Evolutionary conservation across 2,329 filamentous ascomycete genomes (phyloP), one percentile per base, ranked within the genome.

Genomic region (Penicillium sp.): DNA sequence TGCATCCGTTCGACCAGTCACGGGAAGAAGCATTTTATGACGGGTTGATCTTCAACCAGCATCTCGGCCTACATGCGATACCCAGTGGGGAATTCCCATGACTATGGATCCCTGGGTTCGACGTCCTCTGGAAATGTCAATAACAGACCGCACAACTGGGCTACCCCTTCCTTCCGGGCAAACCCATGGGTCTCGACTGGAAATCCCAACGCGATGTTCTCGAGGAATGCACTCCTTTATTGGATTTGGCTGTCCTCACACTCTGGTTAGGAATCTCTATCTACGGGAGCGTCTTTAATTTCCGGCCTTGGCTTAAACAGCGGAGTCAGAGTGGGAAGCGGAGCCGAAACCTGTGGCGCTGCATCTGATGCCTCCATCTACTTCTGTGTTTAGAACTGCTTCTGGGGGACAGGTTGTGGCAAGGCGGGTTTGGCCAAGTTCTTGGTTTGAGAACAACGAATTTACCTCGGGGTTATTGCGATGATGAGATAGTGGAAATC

Each of bases 181-280:
- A 20, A 10, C 6, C 14, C 31, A 4, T 16, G 3, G 31, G 6
- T 9, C 14, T 18, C 20, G 2, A n/a, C 24, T 10, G 35, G n/a
- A 23, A 8, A 13, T 37, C 18, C 23, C 7, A 23, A 37, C 24
- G 11, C 35, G n/a, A 8, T n/a, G n/a, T n/a, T n/a, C n/a, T n/a
- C n/a, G n/a, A n/a, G n/a, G n/a, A n/a, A n/a, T n/a, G n/a, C n/a
- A n/a, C n/a, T n/a, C n/a, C n/a, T n/a, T n/a, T n/a, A n/a, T n/a
- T n/a, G n/a, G n/a, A n/a, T n/a, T n/a, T n/a, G n/a, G n/a, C n/a
- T n/a, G n/a, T n/a, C n/a, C n/a, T n/a, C n/a, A n/a, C n/a, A n/a
- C 69, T 87, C 1, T 87, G 84, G 84, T 73, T 80, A 34, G 84
- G 84, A 0, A 75, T 86, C 2, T 82, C 86, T 64, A 76, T 77